Evolutionary conservation across 139 green algal species (phyloP).

Genomic region (Chlamydomonas sphaeroides): DNA sequence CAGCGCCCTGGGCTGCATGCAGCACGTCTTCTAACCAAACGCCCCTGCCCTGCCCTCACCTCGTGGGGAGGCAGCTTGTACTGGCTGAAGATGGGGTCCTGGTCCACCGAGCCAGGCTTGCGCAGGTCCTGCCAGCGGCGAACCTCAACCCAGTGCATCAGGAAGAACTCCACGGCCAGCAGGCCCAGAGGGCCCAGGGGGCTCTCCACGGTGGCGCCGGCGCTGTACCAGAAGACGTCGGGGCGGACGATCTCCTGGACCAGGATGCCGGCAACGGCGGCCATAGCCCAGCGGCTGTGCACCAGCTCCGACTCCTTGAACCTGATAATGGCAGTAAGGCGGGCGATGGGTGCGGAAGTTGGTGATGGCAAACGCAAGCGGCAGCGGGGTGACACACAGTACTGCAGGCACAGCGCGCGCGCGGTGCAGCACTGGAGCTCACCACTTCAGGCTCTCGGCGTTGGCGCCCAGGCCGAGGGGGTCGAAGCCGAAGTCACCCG

Average conservation of each 20-base stretch:
- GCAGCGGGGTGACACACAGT: background rate
- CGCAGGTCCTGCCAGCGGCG: constrained; percentile 83
- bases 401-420: too few species aligned
- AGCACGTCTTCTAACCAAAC: background rate
- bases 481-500: constrained; percentile 72
- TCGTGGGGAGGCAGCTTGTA: constrained; percentile 80
- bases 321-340: constrained; percentile 30
- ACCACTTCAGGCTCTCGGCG: constrained; percentile 65
- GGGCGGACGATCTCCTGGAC: constrained; percentile 77
- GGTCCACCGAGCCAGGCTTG: constrained; percentile 83
- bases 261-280: constrained; percentile 89
- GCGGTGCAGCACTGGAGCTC: too few species aligned
- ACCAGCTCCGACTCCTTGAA: constrained; percentile 72
- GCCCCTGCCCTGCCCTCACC: constrained; percentile 38
- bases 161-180: constrained; percentile 85
- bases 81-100: constrained; percentile 83
- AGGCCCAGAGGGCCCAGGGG: constrained; percentile 82
- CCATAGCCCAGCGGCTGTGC: constrained; percentile 92
- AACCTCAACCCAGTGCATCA: constrained; percentile 84
- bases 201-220: constrained; percentile 56
- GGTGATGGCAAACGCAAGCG: background rate
- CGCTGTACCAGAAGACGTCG: constrained; percentile 79
- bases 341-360: background rate
- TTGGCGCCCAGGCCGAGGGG: constrained; percentile 78
- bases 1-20: too few species aligned